Conservation (phyloP, 257 asterid genomes). For the Solanum verrucosum region DNA sequence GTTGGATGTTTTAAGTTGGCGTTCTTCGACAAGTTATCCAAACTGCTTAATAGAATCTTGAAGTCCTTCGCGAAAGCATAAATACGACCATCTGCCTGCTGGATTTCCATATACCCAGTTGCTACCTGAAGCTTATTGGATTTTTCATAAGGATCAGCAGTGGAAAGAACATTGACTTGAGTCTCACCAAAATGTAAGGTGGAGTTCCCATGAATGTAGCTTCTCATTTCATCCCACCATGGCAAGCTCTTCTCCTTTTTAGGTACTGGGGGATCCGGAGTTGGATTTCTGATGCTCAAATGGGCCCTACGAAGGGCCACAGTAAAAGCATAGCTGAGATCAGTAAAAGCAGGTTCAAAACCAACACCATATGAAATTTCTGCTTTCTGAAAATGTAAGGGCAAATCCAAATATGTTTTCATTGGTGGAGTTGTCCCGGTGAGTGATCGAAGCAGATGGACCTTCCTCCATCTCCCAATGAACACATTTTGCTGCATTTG, state of each 20-base stretch:
- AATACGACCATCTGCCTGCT: constrained; percentile 91
- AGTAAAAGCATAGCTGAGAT: constrained; percentile 26
- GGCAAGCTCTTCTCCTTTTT: constrained; percentile 20
- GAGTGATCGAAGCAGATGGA: constrained; percentile 76
- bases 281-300: constrained; percentile 13
- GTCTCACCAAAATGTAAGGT: constrained; percentile 70
- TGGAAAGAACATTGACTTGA: constrained; percentile 75
- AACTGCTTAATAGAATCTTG: constrained; percentile 82
- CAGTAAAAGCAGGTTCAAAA: constrained; percentile 87
- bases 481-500: constrained; percentile 79
- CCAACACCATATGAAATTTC: constrained; percentile 90
- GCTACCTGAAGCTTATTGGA: constrained; percentile 56
- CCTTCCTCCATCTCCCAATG: constrained; percentile 96
- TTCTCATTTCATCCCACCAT: constrained; percentile 76
- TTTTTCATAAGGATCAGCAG: constrained; percentile 91
- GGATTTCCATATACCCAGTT: constrained; percentile 75
- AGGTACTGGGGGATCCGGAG: constrained; percentile 6
- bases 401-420: constrained; percentile 89
- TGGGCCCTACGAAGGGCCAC: constrained; percentile 21
- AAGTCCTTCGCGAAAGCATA: constrained; percentile 66
- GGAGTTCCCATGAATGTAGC: constrained; percentile 86
- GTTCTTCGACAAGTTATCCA: constrained; percentile 70
- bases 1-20: constrained; percentile 46
- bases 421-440: constrained; percentile 98
- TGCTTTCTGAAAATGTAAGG: constrained; percentile 88